Evolutionary conservation across 305 asterid genomes (phyloP), one percentile per base, ranked within the genome.

Genomic region (Solanum hybrid): DNA sequence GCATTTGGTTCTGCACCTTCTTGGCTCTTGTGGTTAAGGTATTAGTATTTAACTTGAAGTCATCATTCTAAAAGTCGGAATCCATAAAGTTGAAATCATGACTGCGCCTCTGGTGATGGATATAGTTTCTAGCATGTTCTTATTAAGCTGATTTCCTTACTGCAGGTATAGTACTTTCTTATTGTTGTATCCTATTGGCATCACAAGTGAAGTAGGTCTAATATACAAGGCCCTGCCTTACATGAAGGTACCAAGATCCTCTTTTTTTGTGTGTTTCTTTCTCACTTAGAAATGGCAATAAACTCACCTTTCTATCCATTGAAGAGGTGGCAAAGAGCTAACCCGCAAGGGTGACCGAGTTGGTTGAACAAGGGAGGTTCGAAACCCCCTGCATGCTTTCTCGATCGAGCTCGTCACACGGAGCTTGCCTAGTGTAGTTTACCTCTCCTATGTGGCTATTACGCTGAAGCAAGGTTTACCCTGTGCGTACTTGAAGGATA

Each of bases 101-200:
- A 9, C 2, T 17, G 0, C 0, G 42, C 27, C 42, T 76, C 72
- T 4, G 8, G 0, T 32, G 24, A 38, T 80, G n/a, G n/a, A 2
- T 42, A 8, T 12, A 27, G 13, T 42, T 81, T 87, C 13, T 87
- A 60, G 88, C 0, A 19, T 35, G 66, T 75, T 73, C 34, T 56
- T 32, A 42, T 51, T 32, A 36, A 37, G 66, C 56, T 45, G 56
- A 75, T 60, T 85, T 86, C 32, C 35, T 27, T 85, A 22, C 36
- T 81, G 90, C 91, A 94, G 99, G 94, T 97, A 97, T 94, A 97
- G 96, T 78, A 94, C 98, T 91, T 97, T 97, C 91, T 82, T 97
- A 4, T n/a, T 94, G 64, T 64, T 97, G 94, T 97, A 97, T 94
- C 99, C 98, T 36, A 42, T 91, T 4, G 99, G 99, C 89, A 96